Conservation (phyloP, 2,329 filamentous ascomycete species). For the Pleoardoris graminearum region DNA sequence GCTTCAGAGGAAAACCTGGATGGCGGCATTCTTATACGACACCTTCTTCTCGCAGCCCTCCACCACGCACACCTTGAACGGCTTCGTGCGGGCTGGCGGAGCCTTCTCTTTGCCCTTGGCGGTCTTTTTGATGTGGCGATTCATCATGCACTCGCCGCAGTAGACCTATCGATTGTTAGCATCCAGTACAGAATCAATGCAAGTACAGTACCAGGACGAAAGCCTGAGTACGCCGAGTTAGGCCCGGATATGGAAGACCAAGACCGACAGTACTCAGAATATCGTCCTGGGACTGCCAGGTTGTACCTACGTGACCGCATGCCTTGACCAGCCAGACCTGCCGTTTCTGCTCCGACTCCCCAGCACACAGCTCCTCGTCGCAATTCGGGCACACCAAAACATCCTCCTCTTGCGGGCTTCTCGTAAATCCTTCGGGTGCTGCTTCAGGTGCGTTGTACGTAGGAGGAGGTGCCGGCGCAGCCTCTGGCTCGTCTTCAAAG, state of each 20-base stretch:
- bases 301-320: slow-evolving; percentile 80
- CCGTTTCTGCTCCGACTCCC: slow-evolving; percentile 68
- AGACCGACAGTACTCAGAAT: too few relatives aligned
- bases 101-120: slow-evolving; percentile 47
- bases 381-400: slow-evolving; percentile 85
- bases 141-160: slow-evolving; percentile 56
- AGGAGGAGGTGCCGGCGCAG: slow-evolving; percentile 37
- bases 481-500: slow-evolving; percentile 17
- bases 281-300: too few relatives aligned
- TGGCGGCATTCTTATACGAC: slow-evolving; percentile 39
- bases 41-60: slow-evolving; percentile 48
- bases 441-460: slow-evolving; percentile 67
- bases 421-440: slow-evolving; percentile 76
- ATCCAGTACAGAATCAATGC: too few relatives aligned
- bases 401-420: slow-evolving; percentile 71
- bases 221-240: too few relatives aligned
- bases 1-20: slow-evolving; percentile 47
- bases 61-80: slow-evolving; percentile 53
- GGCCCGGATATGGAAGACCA: too few relatives aligned
- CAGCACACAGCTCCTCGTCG: slow-evolving; percentile 77
- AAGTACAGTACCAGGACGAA: too few relatives aligned
- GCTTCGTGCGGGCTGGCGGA: slow-evolving; percentile 28
- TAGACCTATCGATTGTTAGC: slow-evolving; percentile 50
- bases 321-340: slow-evolving; percentile 91
- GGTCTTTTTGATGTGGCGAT: slow-evolving; percentile 43